phyloP scores from a whole-genome alignment of 2,329 filamentous ascomycete species.

The Rugonectria rugulosa region DNA sequence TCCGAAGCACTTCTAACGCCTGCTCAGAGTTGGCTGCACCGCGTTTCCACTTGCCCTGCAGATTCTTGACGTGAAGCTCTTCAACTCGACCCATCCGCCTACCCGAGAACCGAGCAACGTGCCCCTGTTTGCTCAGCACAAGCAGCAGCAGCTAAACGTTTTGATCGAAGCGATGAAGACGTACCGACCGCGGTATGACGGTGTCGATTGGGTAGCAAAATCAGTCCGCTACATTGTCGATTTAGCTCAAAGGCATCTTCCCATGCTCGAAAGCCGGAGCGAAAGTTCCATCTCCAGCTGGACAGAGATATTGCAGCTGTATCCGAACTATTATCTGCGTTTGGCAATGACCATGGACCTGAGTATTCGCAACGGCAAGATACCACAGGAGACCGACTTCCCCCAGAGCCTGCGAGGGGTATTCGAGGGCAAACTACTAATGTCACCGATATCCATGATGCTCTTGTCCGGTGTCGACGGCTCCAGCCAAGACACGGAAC shows the following conservation, averaged over 20 bases:
- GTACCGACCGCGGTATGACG: conserved; percentile 33
- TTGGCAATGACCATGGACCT: conserved; percentile 36
- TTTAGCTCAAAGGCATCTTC: conserved; percentile 25
- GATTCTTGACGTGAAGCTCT: conserved; percentile 34
- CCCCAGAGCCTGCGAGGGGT: conserved; percentile 22
- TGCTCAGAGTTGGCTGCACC: conserved; percentile 32
- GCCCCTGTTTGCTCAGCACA: conserved; percentile 20
- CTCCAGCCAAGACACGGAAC: background rate
- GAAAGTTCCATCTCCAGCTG: conserved; percentile 15
- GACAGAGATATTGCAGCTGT: conserved; percentile 27
- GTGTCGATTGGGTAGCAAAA: conserved; percentile 35
- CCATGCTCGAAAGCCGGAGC: background rate
- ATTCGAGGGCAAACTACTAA: conserved; percentile 6
- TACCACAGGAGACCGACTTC: conserved; percentile 35
- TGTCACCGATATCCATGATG: conserved; percentile 5
- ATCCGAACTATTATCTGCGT: conserved; percentile 31
- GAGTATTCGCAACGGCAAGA: conserved; percentile 33
- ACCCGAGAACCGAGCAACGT: background rate
- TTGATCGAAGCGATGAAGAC: conserved; percentile 36
- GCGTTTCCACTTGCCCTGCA: conserved; percentile 32
- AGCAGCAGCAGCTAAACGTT: conserved; percentile 33
- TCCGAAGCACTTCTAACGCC: background rate
- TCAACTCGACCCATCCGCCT: conserved; percentile 14
- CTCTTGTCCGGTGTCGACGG: background rate
- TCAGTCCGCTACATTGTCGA: conserved; percentile 34